phyloP scores from a whole-genome alignment of 106 monocot species.

The Iris macrosiphon region DNA sequence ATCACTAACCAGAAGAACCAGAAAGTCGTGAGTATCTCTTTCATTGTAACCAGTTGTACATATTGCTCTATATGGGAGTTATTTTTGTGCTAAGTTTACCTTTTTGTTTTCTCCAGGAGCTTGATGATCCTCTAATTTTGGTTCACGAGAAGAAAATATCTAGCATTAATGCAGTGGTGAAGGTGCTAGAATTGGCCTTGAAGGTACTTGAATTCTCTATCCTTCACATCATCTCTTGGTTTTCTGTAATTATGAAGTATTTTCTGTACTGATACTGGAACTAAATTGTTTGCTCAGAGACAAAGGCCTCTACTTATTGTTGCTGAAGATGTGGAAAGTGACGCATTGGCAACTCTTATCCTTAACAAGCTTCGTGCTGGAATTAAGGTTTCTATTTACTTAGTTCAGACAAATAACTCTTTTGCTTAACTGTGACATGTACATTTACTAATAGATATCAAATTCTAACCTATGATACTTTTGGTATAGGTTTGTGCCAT shows the following conservation, averaged over 20 bases:
- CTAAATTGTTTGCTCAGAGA: conserved; percentile 55
- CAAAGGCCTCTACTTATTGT: conserved; percentile 85
- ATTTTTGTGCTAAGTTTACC: not conserved
- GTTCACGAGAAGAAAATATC: conserved; percentile 90
- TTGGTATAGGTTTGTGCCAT: conserved; percentile 76
- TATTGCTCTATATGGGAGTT: not conserved
- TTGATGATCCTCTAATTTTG: conserved; percentile 82
- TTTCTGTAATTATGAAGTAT: not conserved
- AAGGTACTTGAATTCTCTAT: conserved; percentile 34
- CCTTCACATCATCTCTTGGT: too few species aligned
- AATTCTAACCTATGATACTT: not conserved
- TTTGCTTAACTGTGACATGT: too few species aligned
- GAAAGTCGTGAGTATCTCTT: conserved; percentile 70
- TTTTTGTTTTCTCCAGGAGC: conserved; percentile 35
- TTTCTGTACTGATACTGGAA: not conserved
- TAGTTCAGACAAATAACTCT: too few species aligned
- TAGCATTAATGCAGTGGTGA: conserved; percentile 65
- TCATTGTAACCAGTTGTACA: not conserved
- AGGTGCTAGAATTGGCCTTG: conserved; percentile 68
- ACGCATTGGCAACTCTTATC: conserved; percentile 69
- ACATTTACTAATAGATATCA: too few species aligned
- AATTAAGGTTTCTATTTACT: conserved; percentile 36
- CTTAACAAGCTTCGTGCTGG: conserved; percentile 91
- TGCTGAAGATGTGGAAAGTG: conserved; percentile 82
- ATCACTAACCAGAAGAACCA: conserved; percentile 91